Evolutionary conservation across 2,329 filamentous ascomycete genomes (phyloP), one percentile per base, ranked within the genome.

Genomic region (Podosphaera xanthii): DNA sequence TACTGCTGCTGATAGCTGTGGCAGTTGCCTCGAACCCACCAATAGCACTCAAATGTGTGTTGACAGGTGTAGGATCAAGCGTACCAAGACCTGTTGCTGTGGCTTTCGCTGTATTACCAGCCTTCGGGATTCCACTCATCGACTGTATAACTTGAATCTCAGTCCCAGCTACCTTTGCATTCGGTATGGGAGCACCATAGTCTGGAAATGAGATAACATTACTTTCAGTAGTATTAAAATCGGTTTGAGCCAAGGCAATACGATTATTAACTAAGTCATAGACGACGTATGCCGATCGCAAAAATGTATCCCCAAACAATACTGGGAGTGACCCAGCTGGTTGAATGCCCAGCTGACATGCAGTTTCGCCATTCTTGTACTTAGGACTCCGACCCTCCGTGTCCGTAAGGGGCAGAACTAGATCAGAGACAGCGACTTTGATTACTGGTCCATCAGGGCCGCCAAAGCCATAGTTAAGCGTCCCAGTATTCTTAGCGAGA

Each of bases 271-370:
- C 72, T 12, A 79, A 69, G 63, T 79, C 76, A 61, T 77, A 79
- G 12, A 79, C 76, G 2, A 76, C 74, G 61, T 79, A 79, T 0
- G 76, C 76, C 50, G 74, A 75, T 60, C 76, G 70, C 42, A 80
- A 69, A 67, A 79, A 79, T 1, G 75, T 75, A 63, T 79, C 77
- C 4, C 77, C 77, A 44, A 79, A 70, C 9, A 72, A 62, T 9
- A 65, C 66, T 3, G 65, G 66, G 7, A 65, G 59, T 22, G 63
- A 58, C 30, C 64, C 65, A 6, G 67, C 67, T 2, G 65, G 55
- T 64, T 75, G 72, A 60, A 83, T 74, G 54, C 79, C 79, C 58
- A 82, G 78, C 63, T 77, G 72, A 66, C 80, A 82, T n/a, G 64
- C 66, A 12, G 61, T 57, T 4, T 68, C 64, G 12, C 71, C 70